These are phyloP conservation scores for Dictyostelium firmibasis DNA, from an alignment of 78 protist genomes.

Conservation along the genomic window DNA sequence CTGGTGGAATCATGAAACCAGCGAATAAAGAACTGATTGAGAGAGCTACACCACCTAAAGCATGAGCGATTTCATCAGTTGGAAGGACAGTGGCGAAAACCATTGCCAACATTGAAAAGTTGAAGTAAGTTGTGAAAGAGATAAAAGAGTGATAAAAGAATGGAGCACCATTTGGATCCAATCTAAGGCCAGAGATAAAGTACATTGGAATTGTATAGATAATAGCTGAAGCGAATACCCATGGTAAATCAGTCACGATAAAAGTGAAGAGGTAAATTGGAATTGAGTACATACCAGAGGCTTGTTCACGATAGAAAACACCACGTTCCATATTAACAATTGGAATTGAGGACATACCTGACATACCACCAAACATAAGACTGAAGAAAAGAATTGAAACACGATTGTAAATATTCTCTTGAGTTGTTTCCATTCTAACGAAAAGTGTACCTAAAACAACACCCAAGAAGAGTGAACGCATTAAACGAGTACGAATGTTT, in stretches of 20 bases:
- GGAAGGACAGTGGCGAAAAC: conserved; percentile 49
- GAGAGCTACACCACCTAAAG: conserved; percentile 47
- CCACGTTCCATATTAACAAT: conserved; percentile 58
- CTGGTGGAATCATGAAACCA: conserved; percentile 60
- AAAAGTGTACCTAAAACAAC: conserved; percentile 65
- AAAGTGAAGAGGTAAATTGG: conserved; percentile 56
- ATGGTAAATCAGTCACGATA: conserved; percentile 56
- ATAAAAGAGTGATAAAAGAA: conserved; percentile 62
- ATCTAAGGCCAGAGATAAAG: conserved; percentile 45
- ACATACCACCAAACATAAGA: conserved; percentile 71
- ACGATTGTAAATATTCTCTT: conserved; percentile 51
- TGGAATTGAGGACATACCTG: conserved; percentile 72
- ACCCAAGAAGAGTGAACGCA: conserved; percentile 52
- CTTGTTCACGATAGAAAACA: conserved; percentile 78
- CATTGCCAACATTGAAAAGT: conserved; percentile 33
- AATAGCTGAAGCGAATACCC: conserved; percentile 31
- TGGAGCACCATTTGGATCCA: not conserved
- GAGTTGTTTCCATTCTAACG: conserved; percentile 28
- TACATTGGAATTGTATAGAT: conserved; percentile 43
- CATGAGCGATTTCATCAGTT: conserved; percentile 56
- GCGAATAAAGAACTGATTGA: conserved; percentile 31
- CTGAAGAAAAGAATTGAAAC: conserved; percentile 67
- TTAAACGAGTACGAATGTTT: conserved; percentile 44
- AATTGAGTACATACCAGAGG: conserved; percentile 68
- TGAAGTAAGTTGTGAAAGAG: conserved; percentile 12